Base-by-base conservation (phyloP, 495 filamentous ascomycete species). In the Xylaria scruposa region DNA sequence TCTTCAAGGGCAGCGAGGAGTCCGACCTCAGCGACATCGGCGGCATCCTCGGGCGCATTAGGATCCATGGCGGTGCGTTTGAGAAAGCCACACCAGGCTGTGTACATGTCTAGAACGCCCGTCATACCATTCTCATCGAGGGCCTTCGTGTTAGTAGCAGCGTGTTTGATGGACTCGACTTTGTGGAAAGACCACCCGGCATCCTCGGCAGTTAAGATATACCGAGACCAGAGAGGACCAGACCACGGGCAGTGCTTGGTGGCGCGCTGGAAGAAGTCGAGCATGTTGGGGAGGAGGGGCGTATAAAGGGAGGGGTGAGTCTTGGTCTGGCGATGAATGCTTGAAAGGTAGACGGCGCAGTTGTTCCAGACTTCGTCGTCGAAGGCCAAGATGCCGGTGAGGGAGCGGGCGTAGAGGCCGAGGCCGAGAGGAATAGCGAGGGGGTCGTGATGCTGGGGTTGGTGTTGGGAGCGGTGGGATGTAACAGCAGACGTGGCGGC, bases 161-260 rank as follows among this genome's bases (percentile, higher is more conserved):
- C 91, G 78, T 98, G 94, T 78, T 99, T 99, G 77, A 97, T 94
- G 44, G 90, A 85, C 72, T 95, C 92, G 53, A 98, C 92, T 36
- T 90, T 91, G n/a, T 89, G 80, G 74, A 94, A 97, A 3, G 90
- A 83, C 74, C 89, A 86, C 19, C 89, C 87, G 66, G 91, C 91
- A 42, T 90, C 88, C 82, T 98, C 96, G 13, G 92, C 90, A 24
- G 89, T 91, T 61, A 98, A 81, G 21, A 99, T 89, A 71, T 94
- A 94, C 72, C 94, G 90, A 4, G 95, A 91, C 96, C 96, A 99
- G 12, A 98, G 84, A 26, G 89, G 86, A 26, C 96, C 95, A 19
- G 93, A 97, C 92, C 94, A 97, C 2, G 96, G 95, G 70, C 94
- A 95, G 79, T 97, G 94, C 19, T 90, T 87, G 2, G 93, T 95